These are phyloP conservation scores for Fragilariopsis cylindrus DNA, from an alignment of 108 stramenopile genomes.

Conservation along the genomic window DNA sequence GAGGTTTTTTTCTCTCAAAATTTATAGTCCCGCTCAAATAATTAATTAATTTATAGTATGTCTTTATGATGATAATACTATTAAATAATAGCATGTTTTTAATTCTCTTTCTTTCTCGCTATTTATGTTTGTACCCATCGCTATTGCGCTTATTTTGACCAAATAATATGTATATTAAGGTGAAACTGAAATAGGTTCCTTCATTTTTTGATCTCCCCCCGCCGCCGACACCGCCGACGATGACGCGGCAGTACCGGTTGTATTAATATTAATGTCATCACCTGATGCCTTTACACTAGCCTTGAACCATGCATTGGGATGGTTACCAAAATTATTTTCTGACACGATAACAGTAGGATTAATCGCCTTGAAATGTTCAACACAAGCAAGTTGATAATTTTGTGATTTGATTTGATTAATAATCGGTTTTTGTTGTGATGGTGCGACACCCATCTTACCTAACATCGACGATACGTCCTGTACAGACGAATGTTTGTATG, in stretches of 20 bases:
- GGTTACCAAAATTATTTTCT: conserved; percentile 91
- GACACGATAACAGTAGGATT: conserved; percentile 42
- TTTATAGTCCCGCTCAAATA: too few species aligned
- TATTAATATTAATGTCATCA: not conserved
- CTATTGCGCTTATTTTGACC: too few species aligned
- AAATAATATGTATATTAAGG: not conserved
- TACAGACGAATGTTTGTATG: conserved; percentile 90
- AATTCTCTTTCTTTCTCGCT: too few species aligned
- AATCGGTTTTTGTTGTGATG: conserved; percentile 74
- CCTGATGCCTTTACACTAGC: conserved; percentile 54
- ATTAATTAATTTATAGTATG: too few species aligned
- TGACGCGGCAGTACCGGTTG: too few species aligned
- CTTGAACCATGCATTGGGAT: conserved; percentile 97
- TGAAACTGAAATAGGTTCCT: conserved; percentile 7
- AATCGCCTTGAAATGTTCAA: conserved; percentile 91
- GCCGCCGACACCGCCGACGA: too few species aligned
- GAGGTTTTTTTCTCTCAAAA: too few species aligned
- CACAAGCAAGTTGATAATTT: conserved; percentile 93
- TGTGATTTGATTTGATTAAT: conserved; percentile 68
- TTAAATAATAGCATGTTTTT: too few species aligned
- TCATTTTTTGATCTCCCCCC: not conserved
- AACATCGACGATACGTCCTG: conserved; percentile 65
- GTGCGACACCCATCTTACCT: conserved; percentile 52
- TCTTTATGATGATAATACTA: too few species aligned
- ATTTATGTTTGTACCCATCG: too few species aligned